phyloP scores from a whole-genome alignment of 2,329 filamentous ascomycete species.

The Botrytis pseudocinerea region DNA sequence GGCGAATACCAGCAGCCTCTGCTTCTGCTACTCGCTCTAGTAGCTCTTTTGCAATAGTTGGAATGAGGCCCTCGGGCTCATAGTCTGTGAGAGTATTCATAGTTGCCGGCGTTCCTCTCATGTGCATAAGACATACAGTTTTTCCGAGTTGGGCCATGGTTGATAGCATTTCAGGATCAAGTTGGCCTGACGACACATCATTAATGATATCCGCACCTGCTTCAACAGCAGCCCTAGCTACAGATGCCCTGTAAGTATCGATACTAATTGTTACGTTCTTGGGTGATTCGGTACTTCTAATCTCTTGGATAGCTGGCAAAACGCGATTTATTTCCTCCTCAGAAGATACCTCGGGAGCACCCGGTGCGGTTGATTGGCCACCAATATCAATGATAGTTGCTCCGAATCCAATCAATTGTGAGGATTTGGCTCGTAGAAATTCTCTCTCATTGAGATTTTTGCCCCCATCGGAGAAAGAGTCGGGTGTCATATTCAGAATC shows the following conservation, averaged over 20 bases:
- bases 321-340: constrained; percentile 77
- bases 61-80: constrained; percentile 52
- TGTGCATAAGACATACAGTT: constrained; percentile 76
- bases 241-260: constrained; percentile 86
- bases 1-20: constrained; percentile 75
- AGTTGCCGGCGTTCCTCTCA: constrained; percentile 67
- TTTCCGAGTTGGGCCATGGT: constrained; percentile 76
- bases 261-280: constrained; percentile 73
- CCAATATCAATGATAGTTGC: constrained; percentile 89
- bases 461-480: constrained; percentile 95
- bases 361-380: constrained; percentile 87
- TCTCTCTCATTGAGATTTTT: constrained; percentile 44
- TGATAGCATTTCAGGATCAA: constrained; percentile 79
- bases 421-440: constrained; percentile 37
- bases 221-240: constrained; percentile 73
- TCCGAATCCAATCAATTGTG: constrained; percentile 55
- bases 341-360: constrained; percentile 64
- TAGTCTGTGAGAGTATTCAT: constrained; percentile 63
- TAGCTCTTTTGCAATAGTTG: constrained; percentile 58
- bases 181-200: constrained; percentile 80
- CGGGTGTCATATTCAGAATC: constrained; percentile 90
- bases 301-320: constrained; percentile 72
- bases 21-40: constrained; percentile 67
- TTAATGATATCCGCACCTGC: constrained; percentile 93
- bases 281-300: constrained; percentile 66